These are phyloP conservation scores for Adansonia grandidieri DNA, from an alignment of 441 rosid genomes.

Conservation along the genomic window DNA sequence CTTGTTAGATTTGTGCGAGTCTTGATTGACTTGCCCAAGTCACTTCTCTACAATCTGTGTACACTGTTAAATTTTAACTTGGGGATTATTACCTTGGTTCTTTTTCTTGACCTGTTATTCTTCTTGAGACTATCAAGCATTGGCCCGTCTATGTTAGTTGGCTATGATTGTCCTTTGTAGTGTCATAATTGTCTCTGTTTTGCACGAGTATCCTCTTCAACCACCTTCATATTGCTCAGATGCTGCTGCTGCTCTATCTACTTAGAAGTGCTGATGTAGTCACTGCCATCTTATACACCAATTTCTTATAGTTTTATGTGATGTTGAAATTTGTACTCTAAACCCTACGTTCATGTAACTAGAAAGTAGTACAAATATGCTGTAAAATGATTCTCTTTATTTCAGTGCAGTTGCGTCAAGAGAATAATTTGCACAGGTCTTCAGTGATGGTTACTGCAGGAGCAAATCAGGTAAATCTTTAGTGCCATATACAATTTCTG, in stretches of 20 bases:
- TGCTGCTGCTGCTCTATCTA: neutral
- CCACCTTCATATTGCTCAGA: neutral
- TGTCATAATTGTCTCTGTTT: constrained; percentile 15
- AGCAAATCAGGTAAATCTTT: constrained; percentile 79
- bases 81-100: neutral
- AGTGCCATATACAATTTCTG: constrained; percentile 5
- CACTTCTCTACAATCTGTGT: neutral
- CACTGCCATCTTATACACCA: neutral
- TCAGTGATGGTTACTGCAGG: constrained; percentile 97
- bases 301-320: constrained; percentile 2
- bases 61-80: neutral
- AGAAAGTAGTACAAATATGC: neutral
- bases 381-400: constrained; percentile 15
- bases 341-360: neutral
- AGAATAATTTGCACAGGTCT: constrained; percentile 80
- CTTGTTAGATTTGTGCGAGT: constrained; percentile 16
- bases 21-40: neutral
- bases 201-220: neutral
- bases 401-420: constrained; percentile 59
- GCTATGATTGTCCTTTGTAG: neutral
- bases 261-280: constrained; percentile 16
- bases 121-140: neutral
- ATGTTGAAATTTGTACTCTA: neutral
- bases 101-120: neutral
- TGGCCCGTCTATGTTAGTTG: neutral